Conservation (phyloP, 768 basidiomycete species). For the Xerocomellus dryophilus region DNA sequence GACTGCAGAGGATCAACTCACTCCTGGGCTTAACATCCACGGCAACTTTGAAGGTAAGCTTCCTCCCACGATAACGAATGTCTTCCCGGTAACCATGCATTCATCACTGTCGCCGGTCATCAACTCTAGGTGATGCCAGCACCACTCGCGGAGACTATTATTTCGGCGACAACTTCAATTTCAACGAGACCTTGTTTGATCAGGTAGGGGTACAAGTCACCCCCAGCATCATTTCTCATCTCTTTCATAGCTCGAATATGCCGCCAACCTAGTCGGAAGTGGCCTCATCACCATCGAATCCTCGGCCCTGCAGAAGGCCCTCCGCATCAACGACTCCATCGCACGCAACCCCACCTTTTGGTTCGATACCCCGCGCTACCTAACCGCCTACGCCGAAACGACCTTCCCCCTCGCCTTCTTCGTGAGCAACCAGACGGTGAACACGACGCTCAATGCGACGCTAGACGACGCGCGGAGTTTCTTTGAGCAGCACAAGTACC, state of each 20-base stretch:
- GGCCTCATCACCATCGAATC: slow-evolving; percentile 23
- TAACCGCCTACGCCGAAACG: slow-evolving; percentile 21
- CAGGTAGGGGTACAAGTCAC: slow-evolving; percentile 1
- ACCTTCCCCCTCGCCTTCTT: slow-evolving; percentile 28
- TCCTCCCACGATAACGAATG: too few species aligned
- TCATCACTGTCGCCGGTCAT: not conserved
- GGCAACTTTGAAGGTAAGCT: slow-evolving; percentile 24
- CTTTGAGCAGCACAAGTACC: slow-evolving; percentile 17
- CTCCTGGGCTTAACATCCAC: slow-evolving; percentile 22
- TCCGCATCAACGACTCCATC: slow-evolving; percentile 28
- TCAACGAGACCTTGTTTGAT: slow-evolving; percentile 27
- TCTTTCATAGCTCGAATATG: slow-evolving; percentile 9
- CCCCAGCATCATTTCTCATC: not conserved
- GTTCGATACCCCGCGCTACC: slow-evolving; percentile 21
- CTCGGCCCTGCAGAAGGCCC: slow-evolving; percentile 17
- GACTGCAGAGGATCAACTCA: slow-evolving; percentile 9
- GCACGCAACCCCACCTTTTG: slow-evolving; percentile 22
- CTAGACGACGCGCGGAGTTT: slow-evolving; percentile 20
- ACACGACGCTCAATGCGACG: slow-evolving; percentile 15
- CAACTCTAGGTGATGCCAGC: slow-evolving; percentile 21
- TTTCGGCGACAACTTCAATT: slow-evolving; percentile 24
- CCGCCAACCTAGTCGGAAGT: slow-evolving; percentile 20
- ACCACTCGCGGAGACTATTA: slow-evolving; percentile 26
- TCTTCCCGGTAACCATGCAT: not conserved
- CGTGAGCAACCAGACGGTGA: slow-evolving; percentile 20